Evolutionary conservation across 768 basidiomycete genomes (phyloP).

Genomic region (Podaxis carcinomalis): DNA sequence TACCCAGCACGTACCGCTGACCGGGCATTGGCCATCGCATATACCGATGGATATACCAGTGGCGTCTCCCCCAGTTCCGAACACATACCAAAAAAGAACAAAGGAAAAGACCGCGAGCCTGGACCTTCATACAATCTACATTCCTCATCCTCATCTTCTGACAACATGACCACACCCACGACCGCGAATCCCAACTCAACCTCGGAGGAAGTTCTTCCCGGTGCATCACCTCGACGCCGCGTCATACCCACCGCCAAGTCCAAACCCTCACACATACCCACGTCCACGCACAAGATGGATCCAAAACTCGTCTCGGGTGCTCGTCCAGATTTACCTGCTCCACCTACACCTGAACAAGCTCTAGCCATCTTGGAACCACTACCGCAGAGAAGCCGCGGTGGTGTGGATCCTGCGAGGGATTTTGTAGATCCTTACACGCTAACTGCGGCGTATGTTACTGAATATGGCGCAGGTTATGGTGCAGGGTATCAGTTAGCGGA

Average conservation of each 20-base stretch:
- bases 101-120: conserved; percentile 12
- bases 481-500: conserved; percentile 19
- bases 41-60: background rate
- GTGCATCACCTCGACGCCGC: conserved; percentile 4
- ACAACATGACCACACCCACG: background rate
- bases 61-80: background rate
- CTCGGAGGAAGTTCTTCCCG: conserved; percentile 1
- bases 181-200: background rate
- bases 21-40: background rate
- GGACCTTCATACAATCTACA: conserved; percentile 10
- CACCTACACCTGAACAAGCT: conserved; percentile 18
- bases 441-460: conserved; percentile 18
- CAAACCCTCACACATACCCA: background rate
- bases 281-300: background rate
- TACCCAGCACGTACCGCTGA: background rate
- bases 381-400: background rate
- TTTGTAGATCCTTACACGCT: conserved; percentile 21
- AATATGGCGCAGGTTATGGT: conserved; percentile 22
- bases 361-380: conserved; percentile 1
- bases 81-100: conserved; percentile 6
- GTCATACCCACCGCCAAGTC: conserved; percentile 6
- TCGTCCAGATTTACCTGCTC: background rate
- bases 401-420: conserved; percentile 13
- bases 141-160: background rate
- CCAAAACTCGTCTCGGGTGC: conserved; percentile 1